Evolutionary conservation across 352 stramenopile genomes (phyloP).

Genomic region (Phytopythium chamaehyphon): DNA sequence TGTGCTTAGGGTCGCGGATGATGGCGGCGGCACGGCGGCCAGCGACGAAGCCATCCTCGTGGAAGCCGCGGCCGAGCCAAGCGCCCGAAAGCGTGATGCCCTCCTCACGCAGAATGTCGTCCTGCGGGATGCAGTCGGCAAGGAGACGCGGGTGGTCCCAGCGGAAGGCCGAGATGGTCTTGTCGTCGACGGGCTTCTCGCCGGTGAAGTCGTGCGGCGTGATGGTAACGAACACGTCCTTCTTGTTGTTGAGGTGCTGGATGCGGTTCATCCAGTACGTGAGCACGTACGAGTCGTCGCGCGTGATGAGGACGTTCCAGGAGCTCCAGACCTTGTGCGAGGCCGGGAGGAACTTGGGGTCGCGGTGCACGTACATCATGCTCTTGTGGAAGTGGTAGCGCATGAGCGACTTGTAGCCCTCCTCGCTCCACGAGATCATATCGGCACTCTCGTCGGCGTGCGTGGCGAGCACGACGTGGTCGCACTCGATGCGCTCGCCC

Average conservation of each 20-base stretch:
- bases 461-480: slow-evolving; percentile 81
- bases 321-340: slow-evolving; percentile 79
- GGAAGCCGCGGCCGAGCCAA: slow-evolving; percentile 82
- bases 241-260: slow-evolving; percentile 81
- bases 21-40: slow-evolving; percentile 74
- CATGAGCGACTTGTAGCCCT: slow-evolving; percentile 65
- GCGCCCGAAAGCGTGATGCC: slow-evolving; percentile 77
- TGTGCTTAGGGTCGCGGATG: slow-evolving; percentile 71
- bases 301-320: slow-evolving; percentile 86
- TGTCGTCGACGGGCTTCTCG: slow-evolving; percentile 39
- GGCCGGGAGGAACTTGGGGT: slow-evolving; percentile 63
- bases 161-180: slow-evolving; percentile 70
- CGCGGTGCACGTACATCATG: slow-evolving; percentile 86
- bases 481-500: slow-evolving; percentile 75
- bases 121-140: slow-evolving; percentile 79
- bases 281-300: slow-evolving; percentile 80
- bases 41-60: slow-evolving; percentile 86
- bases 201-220: slow-evolving; percentile 71
- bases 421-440: slow-evolving; percentile 69
- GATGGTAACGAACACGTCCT: slow-evolving; percentile 87
- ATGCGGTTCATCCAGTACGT: slow-evolving; percentile 91
- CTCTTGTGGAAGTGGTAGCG: slow-evolving; percentile 85
- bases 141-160: slow-evolving; percentile 85
- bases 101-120: slow-evolving; percentile 84
- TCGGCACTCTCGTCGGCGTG: slow-evolving; percentile 76